Conservation (phyloP, 768 basidiomycete species). For the Thelephora aurantiotincta region DNA sequence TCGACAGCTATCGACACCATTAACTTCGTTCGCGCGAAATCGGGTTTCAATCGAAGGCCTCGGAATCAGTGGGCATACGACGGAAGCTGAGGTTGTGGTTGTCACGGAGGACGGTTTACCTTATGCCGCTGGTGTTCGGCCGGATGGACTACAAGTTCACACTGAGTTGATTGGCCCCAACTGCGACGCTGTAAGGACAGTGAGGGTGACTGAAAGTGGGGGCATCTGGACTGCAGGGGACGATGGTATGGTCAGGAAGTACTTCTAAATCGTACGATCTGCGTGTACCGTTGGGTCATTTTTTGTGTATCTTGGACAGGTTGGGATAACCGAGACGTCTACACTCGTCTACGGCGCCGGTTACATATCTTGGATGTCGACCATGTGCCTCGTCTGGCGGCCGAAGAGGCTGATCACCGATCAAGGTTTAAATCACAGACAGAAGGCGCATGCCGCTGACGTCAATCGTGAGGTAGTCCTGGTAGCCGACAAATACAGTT, state of each 20-base stretch:
- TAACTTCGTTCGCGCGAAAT: constrained; percentile 29
- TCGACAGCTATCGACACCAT: constrained; percentile 23
- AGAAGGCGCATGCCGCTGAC: too few species aligned
- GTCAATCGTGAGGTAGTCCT: too few species aligned
- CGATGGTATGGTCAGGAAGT: constrained; percentile 46
- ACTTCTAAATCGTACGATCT: constrained; percentile 10
- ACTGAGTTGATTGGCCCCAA: constrained; percentile 46
- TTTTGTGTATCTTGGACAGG: too few species aligned
- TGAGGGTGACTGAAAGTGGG: constrained; percentile 22
- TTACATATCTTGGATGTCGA: too few species aligned
- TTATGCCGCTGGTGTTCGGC: constrained; percentile 30
- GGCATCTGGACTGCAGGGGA: constrained; percentile 45
- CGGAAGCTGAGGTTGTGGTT: constrained; percentile 12
- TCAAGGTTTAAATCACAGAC: too few species aligned
- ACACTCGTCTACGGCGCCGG: too few species aligned
- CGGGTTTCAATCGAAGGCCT: constrained; percentile 37
- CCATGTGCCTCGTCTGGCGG: too few species aligned
- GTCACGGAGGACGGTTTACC: constrained; percentile 46
- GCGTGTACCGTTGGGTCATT: too few species aligned
- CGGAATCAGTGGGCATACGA: constrained; percentile 16
- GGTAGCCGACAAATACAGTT: too few species aligned
- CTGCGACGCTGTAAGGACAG: constrained; percentile 40
- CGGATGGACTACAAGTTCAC: constrained; percentile 23
- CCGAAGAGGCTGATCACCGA: too few species aligned
- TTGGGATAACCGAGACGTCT: too few species aligned